Conservation (phyloP, 108 stramenopile genomes). For the Pseudonitzschia pungens region DNA sequence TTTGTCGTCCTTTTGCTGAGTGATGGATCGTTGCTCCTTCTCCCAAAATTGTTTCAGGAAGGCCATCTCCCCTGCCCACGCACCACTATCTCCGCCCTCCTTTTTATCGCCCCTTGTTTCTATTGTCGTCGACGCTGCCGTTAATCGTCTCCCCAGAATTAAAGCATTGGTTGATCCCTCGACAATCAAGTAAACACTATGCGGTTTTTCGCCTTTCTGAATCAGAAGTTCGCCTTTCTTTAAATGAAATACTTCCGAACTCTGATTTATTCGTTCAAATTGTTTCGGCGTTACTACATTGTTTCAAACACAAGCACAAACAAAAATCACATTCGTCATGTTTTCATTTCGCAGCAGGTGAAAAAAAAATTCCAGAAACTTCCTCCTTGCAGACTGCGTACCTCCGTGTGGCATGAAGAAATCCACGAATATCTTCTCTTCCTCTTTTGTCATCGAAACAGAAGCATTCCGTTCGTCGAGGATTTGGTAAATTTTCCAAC, state of each 20-base stretch:
- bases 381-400: too few relatives aligned
- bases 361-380: too few relatives aligned
- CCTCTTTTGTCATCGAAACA: slow-evolving; percentile 47
- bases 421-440: slow-evolving; percentile 65
- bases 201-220: slow-evolving; percentile 48
- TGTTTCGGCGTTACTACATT: slow-evolving; percentile 72
- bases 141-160: slow-evolving; percentile 58
- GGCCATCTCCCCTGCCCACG: slow-evolving; percentile 86
- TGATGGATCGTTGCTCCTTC: slow-evolving; percentile 30
- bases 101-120: slow-evolving; percentile 35
- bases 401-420: slow-evolving; percentile 72
- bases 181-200: slow-evolving; percentile 63
- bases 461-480: slow-evolving; percentile 59
- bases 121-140: slow-evolving; percentile 49
- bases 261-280: slow-evolving; percentile 55
- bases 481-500: slow-evolving; percentile 60
- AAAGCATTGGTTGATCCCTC: slow-evolving; percentile 61
- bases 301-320: too few relatives aligned
- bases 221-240: slow-evolving; percentile 48
- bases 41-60: slow-evolving; percentile 66
- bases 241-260: slow-evolving; percentile 35
- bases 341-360: too few relatives aligned
- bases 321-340: neutral
- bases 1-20: slow-evolving; percentile 1
- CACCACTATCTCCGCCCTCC: slow-evolving; percentile 77